Evolutionary conservation across 768 basidiomycete genomes (phyloP), one percentile per base, ranked within the genome.

Genomic region (Leccinum pellstonianum): DNA sequence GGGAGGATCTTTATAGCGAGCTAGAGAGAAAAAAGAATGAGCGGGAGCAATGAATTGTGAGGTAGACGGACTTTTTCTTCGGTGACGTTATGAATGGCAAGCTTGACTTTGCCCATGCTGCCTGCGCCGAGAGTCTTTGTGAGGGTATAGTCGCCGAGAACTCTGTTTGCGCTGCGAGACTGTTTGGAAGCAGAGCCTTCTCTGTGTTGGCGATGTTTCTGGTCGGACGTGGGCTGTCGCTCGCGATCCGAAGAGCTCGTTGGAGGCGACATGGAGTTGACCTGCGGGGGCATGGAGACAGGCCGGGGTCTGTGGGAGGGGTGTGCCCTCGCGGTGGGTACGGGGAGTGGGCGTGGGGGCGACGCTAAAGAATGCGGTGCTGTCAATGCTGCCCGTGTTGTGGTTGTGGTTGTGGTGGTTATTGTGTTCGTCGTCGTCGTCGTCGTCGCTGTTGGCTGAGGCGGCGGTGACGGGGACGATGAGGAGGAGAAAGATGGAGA

Each of bases 1-100:
- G 97, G 97, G 25, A 99, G 86, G 67, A 99, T 98, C 81, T 98
- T 98, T 77, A 98, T 91, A n/a, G 96, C 96, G 60, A 97, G 88
- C 95, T 98, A 64, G 37, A 9, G 21, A 38, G 48, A 54, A 50
- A 54, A 53, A 48, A 23, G 52, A 51, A 57, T 66, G 52, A 67
- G 61, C 41, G 38, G 38, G 55, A 55, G 48, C 10, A 41, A 56
- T 11, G 29, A 14, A 41, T 23, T 41, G 14, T 9, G 31, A 35
- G 11, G 31, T 10, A 3, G 54, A 78, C 86, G 65, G 67, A 95
- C 96, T 86, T 95, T 96, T 76, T 98, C 95, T 27, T 90, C 91
- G 1, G 93, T 91, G 63, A 86, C 70, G 61, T 89, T 90, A 74
- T 95, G 93, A 19, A 88, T 88, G 3, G 93, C 96, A 11, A 98